These are phyloP conservation scores for Discostella stelligeroides DNA, from an alignment of 108 stramenopile genomes.

Conservation along the genomic window DNA sequence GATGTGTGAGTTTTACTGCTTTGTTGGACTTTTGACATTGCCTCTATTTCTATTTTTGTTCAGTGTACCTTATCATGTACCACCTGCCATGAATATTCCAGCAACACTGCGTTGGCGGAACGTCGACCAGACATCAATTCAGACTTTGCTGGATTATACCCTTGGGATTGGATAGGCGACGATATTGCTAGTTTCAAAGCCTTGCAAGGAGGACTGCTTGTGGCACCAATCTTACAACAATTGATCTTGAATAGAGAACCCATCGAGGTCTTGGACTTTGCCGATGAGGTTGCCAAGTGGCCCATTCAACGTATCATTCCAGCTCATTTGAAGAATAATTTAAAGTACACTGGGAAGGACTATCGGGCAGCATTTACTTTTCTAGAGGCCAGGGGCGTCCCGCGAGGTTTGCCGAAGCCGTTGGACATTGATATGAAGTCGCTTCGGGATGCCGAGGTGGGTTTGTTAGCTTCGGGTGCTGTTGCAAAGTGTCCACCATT, in stretches of 20 bases:
- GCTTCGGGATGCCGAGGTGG: constrained; percentile 78
- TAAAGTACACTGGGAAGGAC: constrained; percentile 76
- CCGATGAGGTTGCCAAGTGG: constrained; percentile 85
- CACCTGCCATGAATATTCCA: neutral
- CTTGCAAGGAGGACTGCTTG: constrained; percentile 82
- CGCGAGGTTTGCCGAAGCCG: constrained; percentile 76
- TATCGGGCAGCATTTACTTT: constrained; percentile 89
- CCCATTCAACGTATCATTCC: constrained; percentile 86
- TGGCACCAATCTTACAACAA: constrained; percentile 93
- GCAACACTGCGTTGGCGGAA: constrained; percentile 67
- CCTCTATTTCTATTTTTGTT: neutral
- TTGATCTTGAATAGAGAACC: constrained; percentile 90
- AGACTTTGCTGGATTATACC: constrained; percentile 85
- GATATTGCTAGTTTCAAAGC: constrained; percentile 82
- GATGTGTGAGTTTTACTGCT: constrained; percentile 45
- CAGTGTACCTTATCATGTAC: neutral
- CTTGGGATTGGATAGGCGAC: constrained; percentile 88
- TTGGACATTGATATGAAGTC: constrained; percentile 78
- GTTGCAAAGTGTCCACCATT: constrained; percentile 73
- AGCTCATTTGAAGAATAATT: constrained; percentile 89
- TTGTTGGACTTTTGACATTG: neutral
- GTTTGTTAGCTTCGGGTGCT: constrained; percentile 77
- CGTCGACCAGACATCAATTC: constrained; percentile 82
- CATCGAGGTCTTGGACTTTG: constrained; percentile 84
- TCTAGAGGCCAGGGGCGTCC: constrained; percentile 80